Percentiles rank a stretch among this genome's conserved stretches.
Evolutionary conservation across 208 protist species (phyloP).

Genomic region (Novymonas esmeraldas): DNA sequence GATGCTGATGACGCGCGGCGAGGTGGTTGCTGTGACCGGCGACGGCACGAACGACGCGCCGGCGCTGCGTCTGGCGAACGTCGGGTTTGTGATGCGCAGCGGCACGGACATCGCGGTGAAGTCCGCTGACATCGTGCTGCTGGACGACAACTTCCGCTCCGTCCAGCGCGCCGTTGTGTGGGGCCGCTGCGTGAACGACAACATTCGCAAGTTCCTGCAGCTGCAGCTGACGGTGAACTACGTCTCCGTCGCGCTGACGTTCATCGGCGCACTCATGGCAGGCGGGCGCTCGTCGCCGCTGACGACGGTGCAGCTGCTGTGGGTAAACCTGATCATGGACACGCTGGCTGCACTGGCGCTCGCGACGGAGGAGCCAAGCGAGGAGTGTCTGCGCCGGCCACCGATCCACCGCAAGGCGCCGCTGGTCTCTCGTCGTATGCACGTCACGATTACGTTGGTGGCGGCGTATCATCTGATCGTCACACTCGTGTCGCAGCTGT

Average conservation of each 20-base stretch:
- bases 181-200: conserved; percentile 89
- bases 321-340: conserved; percentile 99
- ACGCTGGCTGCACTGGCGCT: conserved; percentile 96
- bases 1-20: conserved; percentile 74
- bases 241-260: conserved; percentile 93
- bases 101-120: conserved; percentile 96
- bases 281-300: conserved; percentile 69
- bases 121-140: conserved; percentile 91
- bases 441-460: conserved; percentile 67
- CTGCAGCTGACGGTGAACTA: conserved; percentile 99
- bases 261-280: conserved; percentile 90
- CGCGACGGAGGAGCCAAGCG: conserved; percentile 96
- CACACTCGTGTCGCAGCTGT: conserved; percentile 54
- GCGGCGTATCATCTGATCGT: conserved; percentile 74
- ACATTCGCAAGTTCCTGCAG: conserved; percentile 97
- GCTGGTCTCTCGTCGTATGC: conserved; percentile 89
- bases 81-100: conserved; percentile 97
- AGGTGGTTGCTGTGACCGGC: conserved; percentile 92
- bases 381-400: conserved; percentile 69
- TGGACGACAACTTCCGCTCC: conserved; percentile 98
- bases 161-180: conserved; percentile 96
- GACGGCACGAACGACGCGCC: conserved; percentile 98
- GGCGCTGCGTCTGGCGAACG: conserved; percentile 95
- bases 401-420: conserved; percentile 77
- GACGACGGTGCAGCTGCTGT: conserved; percentile 97